A percentile compares a stretch with the other conserved stretches of the same genome.
phyloP scores from a whole-genome alignment of 179 eudicot genomes.

The Amaranthus tricolor region DNA sequence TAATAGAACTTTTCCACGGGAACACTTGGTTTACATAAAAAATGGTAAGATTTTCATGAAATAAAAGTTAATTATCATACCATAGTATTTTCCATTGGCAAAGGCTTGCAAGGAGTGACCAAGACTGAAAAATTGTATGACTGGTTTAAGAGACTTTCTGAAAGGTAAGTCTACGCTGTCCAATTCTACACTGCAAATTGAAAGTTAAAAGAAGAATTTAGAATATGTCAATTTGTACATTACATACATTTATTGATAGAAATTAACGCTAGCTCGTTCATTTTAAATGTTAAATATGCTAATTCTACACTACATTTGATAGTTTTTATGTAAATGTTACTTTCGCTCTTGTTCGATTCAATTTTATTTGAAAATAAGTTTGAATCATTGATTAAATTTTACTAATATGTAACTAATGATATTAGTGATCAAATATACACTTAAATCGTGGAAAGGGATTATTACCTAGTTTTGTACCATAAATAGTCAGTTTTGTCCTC shows the following conservation, averaged over 20 bases:
- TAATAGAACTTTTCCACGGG: too few relatives aligned
- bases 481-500: slow-evolving; percentile 75
- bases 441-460: not conserved
- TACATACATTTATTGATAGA: too few relatives aligned
- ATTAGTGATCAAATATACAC: too few relatives aligned
- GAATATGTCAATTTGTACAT: not conserved
- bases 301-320: too few relatives aligned
- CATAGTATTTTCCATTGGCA: slow-evolving; percentile 68
- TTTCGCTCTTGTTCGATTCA: too few relatives aligned
- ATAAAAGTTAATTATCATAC: slow-evolving; percentile 31
- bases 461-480: slow-evolving; percentile 88
- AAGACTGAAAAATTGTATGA: slow-evolving; percentile 57
- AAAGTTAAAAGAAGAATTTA: slow-evolving; percentile 2
- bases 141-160: slow-evolving; percentile 57
- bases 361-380: too few relatives aligned
- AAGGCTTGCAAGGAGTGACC: slow-evolving; percentile 78
- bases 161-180: slow-evolving; percentile 66
- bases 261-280: too few relatives aligned
- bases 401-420: too few relatives aligned
- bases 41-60: not conserved
- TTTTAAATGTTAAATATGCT: too few relatives aligned
- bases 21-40: too few relatives aligned
- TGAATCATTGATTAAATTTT: too few relatives aligned
- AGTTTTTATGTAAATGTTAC: too few relatives aligned
- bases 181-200: slow-evolving; percentile 46